Evolutionary conservation across 257 asterid species (phyloP).

Genomic region (Anisodus acutangulus): DNA sequence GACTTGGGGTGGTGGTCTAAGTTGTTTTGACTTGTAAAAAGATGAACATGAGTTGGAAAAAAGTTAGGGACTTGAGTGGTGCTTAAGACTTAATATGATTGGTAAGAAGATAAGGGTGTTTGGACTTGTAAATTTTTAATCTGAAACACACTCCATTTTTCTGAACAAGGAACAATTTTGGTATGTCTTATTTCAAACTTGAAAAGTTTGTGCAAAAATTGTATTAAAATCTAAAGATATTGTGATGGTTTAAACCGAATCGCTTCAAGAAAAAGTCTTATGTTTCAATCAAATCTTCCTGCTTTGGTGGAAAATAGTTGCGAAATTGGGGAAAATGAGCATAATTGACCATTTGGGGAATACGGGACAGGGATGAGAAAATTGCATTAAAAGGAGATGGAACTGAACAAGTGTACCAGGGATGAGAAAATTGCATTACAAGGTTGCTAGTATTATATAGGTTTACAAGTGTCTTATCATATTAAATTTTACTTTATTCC

Average conservation of each 20-base stretch:
- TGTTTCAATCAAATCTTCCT: neutral
- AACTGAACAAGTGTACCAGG: neutral
- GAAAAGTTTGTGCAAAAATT: neutral
- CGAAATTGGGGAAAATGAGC: neutral
- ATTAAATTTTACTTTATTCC: neutral
- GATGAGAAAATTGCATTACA: constrained; percentile 12
- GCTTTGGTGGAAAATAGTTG: neutral
- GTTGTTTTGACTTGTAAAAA: constrained; percentile 15
- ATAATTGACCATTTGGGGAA: neutral
- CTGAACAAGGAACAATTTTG: neutral
- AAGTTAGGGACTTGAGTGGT: neutral
- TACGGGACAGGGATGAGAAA: neutral
- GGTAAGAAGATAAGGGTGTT: neutral
- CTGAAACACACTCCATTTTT: neutral
- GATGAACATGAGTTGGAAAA: neutral
- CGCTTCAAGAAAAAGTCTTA: constrained; percentile 23
- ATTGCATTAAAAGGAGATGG: neutral
- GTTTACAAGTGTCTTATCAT: neutral
- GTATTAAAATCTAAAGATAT: neutral
- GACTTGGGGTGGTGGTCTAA: neutral
- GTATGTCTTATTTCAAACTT: neutral
- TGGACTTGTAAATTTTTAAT: neutral
- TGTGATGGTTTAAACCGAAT: neutral
- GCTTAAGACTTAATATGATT: neutral
- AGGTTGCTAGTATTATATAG: neutral